Conservation (phyloP, 1,284 basidiomycete genomes). For the Phylloporus sp. region DNA sequence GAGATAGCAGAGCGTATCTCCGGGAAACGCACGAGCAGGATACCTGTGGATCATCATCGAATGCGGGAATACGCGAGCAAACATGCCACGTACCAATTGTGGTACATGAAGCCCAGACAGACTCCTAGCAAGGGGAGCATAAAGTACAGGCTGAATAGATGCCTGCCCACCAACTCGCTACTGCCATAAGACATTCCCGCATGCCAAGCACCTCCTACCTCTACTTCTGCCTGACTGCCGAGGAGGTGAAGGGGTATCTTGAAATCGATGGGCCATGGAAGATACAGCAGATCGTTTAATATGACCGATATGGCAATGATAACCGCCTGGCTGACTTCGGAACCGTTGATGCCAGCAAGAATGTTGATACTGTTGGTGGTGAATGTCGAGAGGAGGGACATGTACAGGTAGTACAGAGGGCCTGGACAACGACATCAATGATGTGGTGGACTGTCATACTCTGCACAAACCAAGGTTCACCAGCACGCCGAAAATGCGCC, state of each 20-base stretch:
- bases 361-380: conserved; percentile 99
- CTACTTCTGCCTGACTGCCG: conserved; percentile 69
- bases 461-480: conserved; percentile 82
- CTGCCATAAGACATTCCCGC: conserved; percentile 88
- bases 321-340: conserved; percentile 93
- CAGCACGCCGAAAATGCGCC: conserved; percentile 76
- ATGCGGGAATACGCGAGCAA: conserved; percentile 3
- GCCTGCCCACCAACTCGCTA: conserved; percentile 87
- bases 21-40: conserved; percentile 92
- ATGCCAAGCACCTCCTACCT: conserved; percentile 78
- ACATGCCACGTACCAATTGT: conserved; percentile 80
- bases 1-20: conserved; percentile 98
- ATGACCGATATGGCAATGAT: conserved; percentile 92
- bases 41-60: conserved; percentile 67
- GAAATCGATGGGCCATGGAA: conserved; percentile 82
- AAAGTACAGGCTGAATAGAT: conserved; percentile 95
- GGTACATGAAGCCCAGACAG: conserved; percentile 88
- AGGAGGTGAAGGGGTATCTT: conserved; percentile 74
- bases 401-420: conserved; percentile 95
- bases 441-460: neutral
- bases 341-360: conserved; percentile 96
- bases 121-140: conserved; percentile 95
- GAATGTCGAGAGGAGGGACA: conserved; percentile 95
- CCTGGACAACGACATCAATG: conserved; percentile 57
- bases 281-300: conserved; percentile 91